Evolutionary conservation across 768 basidiomycete species (phyloP).

Genomic region (Mycena polygramma): DNA sequence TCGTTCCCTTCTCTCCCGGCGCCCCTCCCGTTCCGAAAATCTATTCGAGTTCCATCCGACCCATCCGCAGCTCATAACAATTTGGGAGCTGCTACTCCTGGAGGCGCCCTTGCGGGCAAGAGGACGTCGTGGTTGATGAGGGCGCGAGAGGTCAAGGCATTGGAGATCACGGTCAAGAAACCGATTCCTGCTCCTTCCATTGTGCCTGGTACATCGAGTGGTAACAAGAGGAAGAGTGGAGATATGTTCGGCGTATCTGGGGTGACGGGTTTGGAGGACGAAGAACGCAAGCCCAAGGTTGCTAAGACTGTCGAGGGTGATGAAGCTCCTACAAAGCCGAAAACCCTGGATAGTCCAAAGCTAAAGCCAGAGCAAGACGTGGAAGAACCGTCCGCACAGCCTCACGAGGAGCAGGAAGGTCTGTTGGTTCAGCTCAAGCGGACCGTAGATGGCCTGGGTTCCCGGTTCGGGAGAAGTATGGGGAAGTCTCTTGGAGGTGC

Average conservation of each 20-base stretch:
- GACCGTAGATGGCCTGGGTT: conserved; percentile 76
- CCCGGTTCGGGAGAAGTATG: conserved; percentile 67
- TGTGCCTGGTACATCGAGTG: conserved; percentile 39
- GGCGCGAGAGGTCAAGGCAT: conserved; percentile 78
- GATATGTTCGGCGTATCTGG: conserved; percentile 53
- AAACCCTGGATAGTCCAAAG: conserved; percentile 10
- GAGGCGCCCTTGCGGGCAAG: conserved; percentile 63
- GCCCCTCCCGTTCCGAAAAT: conserved; percentile 79
- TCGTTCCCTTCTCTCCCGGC: conserved; percentile 77
- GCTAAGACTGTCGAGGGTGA: conserved; percentile 59
- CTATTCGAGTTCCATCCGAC: conserved; percentile 66
- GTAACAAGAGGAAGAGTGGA: conserved; percentile 76
- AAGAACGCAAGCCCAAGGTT: conserved; percentile 62
- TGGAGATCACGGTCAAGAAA: conserved; percentile 66
- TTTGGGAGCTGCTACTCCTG: conserved; percentile 56
- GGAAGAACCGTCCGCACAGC: conserved; percentile 4
- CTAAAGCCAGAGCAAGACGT: neutral
- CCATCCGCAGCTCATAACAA: conserved; percentile 48
- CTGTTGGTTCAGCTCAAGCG: conserved; percentile 78
- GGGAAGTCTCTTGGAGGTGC: conserved; percentile 74
- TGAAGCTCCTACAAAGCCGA: conserved; percentile 39
- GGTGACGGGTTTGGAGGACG: conserved; percentile 47
- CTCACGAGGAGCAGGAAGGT: conserved; percentile 53
- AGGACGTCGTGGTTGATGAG: conserved; percentile 87
- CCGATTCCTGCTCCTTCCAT: conserved; percentile 36